These are phyloP conservation scores for Antitrichia curtipendula DNA, from an alignment of 225 moss, liverwort and hornwort genomes.

Conservation along the genomic window DNA sequence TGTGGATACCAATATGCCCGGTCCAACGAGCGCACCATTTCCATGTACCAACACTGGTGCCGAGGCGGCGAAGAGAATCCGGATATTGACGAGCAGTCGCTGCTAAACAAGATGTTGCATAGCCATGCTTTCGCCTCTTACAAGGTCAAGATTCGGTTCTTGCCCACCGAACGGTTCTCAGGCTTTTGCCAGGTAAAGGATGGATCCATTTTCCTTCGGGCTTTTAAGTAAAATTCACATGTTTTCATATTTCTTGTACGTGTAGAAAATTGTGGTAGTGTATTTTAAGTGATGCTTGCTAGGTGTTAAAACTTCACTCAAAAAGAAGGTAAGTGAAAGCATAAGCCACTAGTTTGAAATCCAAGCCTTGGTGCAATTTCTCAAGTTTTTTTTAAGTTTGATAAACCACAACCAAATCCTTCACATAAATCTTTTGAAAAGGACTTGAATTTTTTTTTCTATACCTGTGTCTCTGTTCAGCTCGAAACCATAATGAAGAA, in stretches of 20 bases:
- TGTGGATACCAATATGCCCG: conserved; percentile 58
- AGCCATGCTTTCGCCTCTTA: not conserved
- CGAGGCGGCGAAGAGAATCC: conserved; percentile 16
- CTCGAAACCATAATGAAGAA: not conserved
- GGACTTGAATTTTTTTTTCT: not conserved
- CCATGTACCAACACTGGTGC: conserved; percentile 68
- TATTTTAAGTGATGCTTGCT: not conserved
- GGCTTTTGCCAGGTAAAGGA: conserved; percentile 58
- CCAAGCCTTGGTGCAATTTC: not conserved
- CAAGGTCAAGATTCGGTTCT: conserved; percentile 32
- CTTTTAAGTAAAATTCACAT: rapidly evolving
- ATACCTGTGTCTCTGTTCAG: not conserved
- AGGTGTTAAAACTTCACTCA: not conserved
- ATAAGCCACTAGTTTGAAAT: not conserved
- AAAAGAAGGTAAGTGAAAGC: not conserved
- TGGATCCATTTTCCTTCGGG: not conserved
- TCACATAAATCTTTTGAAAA: not conserved
- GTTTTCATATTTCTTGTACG: not conserved
- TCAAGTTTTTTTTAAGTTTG: not conserved
- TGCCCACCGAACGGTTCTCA: conserved; percentile 46
- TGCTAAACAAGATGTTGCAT: conserved; percentile 28
- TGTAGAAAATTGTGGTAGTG: no score
- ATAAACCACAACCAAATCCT: not conserved
- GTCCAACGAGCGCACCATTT: conserved; percentile 51
- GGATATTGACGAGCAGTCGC: conserved; percentile 43